phyloP scores from a whole-genome alignment of 805 yeast genomes.

The Vanderwaltozyma verrucispora region DNA sequence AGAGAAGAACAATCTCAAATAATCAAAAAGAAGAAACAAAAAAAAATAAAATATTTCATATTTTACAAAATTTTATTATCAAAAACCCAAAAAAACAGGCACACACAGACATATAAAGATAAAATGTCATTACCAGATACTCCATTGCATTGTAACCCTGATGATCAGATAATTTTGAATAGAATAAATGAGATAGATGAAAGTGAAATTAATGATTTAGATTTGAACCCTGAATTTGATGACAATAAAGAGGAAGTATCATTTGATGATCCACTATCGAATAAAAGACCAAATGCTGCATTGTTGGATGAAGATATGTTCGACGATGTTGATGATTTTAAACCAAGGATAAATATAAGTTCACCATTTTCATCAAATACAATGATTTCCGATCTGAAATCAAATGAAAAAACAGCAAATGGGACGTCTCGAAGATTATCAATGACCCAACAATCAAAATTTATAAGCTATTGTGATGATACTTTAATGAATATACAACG shows the following conservation, averaged over 20 bases:
- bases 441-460: conserved; percentile 43
- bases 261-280: no score
- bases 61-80: no score
- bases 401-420: background rate
- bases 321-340: conserved; percentile 24
- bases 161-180: conserved; percentile 17
- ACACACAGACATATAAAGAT: no score
- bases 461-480: conserved; percentile 45
- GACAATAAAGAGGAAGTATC: conserved; percentile 1
- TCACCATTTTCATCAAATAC: conserved; percentile 25
- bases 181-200: conserved; percentile 20
- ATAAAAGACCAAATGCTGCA: conserved; percentile 1
- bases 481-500: conserved; percentile 45
- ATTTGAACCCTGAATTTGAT: conserved; percentile 18
- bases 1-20: no score
- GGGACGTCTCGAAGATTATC: conserved; percentile 27
- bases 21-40: no score
- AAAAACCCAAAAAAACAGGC: no score
- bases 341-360: conserved; percentile 20
- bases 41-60: no score
- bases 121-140: conserved; percentile 21
- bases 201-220: conserved; percentile 20
- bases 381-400: conserved; percentile 3
- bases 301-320: conserved; percentile 7
- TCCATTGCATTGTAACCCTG: conserved; percentile 23